A percentile compares a stretch with the other conserved stretches of the same genome.
Conservation (phyloP, 768 basidiomycete species). For the Brasilioporus rufonigricans region DNA sequence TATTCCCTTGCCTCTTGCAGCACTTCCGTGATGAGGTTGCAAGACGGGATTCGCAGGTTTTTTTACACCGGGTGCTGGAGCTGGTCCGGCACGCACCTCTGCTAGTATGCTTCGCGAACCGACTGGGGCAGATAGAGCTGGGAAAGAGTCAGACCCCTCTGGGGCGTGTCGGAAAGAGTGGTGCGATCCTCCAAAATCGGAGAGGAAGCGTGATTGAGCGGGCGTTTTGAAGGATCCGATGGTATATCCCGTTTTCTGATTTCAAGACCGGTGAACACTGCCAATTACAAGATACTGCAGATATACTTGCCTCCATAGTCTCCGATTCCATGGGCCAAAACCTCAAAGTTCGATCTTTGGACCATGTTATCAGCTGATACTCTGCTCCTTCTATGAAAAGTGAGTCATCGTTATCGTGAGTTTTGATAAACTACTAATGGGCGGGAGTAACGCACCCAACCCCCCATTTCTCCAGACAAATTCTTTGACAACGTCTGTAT, state of each 20-base stretch:
- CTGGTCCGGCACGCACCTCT: conserved; percentile 60
- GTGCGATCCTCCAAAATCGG: conserved; percentile 25
- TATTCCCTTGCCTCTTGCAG: conserved; percentile 31
- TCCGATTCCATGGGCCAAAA: conserved; percentile 86
- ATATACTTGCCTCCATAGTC: conserved; percentile 55
- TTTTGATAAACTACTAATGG: neutral
- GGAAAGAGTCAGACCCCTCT: conserved; percentile 32
- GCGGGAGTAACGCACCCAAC: conserved; percentile 37
- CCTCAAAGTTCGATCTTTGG: conserved; percentile 86
- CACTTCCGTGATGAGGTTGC: conserved; percentile 35
- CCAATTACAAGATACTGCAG: neutral
- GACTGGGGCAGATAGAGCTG: conserved; percentile 63
- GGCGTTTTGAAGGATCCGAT: conserved; percentile 28
- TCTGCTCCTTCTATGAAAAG: conserved; percentile 43
- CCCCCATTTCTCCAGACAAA: conserved; percentile 90
- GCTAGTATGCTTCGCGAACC: conserved; percentile 67
- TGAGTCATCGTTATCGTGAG: neutral
- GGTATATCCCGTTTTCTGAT: conserved; percentile 50
- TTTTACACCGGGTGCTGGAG: conserved; percentile 20
- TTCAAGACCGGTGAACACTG: conserved; percentile 7
- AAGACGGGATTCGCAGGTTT: conserved; percentile 26
- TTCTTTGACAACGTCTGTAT: conserved; percentile 93
- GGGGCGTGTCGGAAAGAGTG: conserved; percentile 60
- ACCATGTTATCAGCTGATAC: conserved; percentile 72
- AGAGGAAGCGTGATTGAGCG: conserved; percentile 23